phyloP scores from a whole-genome alignment of 2,329 filamentous ascomycete species.

The Aspergillus pseudotamarii region DNA sequence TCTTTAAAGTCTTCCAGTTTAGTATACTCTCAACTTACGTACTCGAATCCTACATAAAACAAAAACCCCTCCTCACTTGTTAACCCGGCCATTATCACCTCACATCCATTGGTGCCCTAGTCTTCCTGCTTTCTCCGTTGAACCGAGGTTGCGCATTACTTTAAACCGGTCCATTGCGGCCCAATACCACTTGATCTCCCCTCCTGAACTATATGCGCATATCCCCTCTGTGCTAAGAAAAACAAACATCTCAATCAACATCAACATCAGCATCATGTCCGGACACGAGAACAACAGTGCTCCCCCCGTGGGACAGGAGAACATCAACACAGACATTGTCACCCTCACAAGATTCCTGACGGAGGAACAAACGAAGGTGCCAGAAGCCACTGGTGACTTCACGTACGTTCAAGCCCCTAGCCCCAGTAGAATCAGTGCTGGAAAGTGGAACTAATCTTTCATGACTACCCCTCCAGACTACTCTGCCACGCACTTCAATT shows the following conservation, averaged over 20 bases:
- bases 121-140: constrained; percentile 30
- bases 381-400: constrained; percentile 96
- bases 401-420: constrained; percentile 64
- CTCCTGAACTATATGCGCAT: constrained; percentile 6
- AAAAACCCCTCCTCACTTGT: neutral
- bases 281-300: constrained; percentile 43
- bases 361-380: constrained; percentile 91
- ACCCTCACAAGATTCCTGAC: constrained; percentile 94
- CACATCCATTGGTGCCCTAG: neutral
- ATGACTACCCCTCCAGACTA: constrained; percentile 58
- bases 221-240: constrained; percentile 6
- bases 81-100: neutral
- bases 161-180: constrained; percentile 7
- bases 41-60: neutral
- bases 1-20: neutral
- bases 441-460: neutral
- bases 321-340: constrained; percentile 93
- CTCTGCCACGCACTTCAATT: constrained; percentile 98
- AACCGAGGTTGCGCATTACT: constrained; percentile 30
- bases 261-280: constrained; percentile 35
- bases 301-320: constrained; percentile 65
- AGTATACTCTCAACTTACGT: neutral
- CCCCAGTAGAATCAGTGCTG: neutral
- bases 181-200: constrained; percentile 4
- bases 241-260: too few relatives aligned